These are phyloP conservation scores for Leucoagaricus sp. DNA, from an alignment of 1,284 basidiomycete genomes.

Conservation along the genomic window DNA sequence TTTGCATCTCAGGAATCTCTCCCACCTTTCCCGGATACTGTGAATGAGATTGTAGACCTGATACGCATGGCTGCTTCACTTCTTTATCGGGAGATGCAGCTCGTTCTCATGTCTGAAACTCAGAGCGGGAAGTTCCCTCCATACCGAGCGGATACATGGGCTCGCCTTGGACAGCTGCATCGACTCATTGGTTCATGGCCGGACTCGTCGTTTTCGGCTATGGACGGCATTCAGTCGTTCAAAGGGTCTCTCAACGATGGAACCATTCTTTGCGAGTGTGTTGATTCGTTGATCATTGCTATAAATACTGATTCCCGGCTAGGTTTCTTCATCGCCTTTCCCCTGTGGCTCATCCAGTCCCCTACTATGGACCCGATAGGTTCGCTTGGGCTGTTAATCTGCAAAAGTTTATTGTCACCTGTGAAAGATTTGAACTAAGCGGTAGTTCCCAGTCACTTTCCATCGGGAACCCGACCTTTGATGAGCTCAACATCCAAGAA, in stretches of 20 bases:
- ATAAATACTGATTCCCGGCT: not conserved
- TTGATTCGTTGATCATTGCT: not conserved
- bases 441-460: not conserved
- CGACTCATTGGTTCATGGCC: not conserved
- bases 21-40: not conserved
- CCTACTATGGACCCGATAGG: not conserved
- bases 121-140: not conserved
- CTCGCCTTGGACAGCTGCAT: not conserved
- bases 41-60: not conserved
- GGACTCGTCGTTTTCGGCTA: not conserved
- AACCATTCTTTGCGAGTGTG: not conserved
- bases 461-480: not conserved
- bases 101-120: too few relatives aligned
- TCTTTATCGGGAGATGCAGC: not conserved
- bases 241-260: not conserved
- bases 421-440: not conserved
- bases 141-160: not conserved
- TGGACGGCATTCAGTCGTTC: not conserved
- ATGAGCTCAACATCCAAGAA: not conserved
- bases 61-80: not conserved
- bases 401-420: not conserved
- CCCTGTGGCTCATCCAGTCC: not conserved
- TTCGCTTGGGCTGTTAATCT: not conserved
- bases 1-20: not conserved
- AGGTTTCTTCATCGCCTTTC: not conserved